phyloP scores from a whole-genome alignment of 345 rosid species.

The Citrus cavaleriei region DNA sequence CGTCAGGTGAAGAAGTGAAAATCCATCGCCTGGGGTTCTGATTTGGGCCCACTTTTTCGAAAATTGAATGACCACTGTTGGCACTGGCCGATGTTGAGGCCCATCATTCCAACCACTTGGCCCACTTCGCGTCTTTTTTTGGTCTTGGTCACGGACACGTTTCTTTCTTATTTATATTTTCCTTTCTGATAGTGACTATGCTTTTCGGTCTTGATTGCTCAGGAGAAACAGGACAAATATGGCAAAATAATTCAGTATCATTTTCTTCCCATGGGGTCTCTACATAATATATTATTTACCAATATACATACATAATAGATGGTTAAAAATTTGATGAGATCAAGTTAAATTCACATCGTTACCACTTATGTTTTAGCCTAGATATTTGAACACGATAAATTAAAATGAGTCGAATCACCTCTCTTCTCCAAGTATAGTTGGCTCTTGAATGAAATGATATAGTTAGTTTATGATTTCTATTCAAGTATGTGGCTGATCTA shows the following conservation, averaged over 20 bases:
- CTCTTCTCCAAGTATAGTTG: too few species aligned
- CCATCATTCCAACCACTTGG: slow-evolving; percentile 19
- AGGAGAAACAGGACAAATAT: neutral
- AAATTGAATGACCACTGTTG: slow-evolving; percentile 1
- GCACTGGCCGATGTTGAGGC: slow-evolving; percentile 14
- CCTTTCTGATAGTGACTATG: neutral
- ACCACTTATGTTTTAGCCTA: too few species aligned
- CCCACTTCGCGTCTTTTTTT: slow-evolving; percentile 29
- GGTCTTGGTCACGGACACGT: slow-evolving; percentile 8
- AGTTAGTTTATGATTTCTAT: too few species aligned
- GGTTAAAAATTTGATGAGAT: too few species aligned
- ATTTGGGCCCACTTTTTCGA: slow-evolving; percentile 24
- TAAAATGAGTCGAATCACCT: too few species aligned
- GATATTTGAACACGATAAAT: too few species aligned
- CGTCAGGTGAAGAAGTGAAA: slow-evolving; percentile 18
- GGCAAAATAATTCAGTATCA: neutral
- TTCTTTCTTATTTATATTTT: neutral
- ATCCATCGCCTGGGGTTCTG: slow-evolving; percentile 20
- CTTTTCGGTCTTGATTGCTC: neutral
- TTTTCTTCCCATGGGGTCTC: neutral
- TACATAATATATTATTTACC: neutral
- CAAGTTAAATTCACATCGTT: too few species aligned
- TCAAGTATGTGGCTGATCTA: too few species aligned
- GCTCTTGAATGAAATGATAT: too few species aligned
- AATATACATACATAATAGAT: neutral